phyloP scores from a whole-genome alignment of 2,329 filamentous ascomycete species.

The Ophiostoma angusticollis region DNA sequence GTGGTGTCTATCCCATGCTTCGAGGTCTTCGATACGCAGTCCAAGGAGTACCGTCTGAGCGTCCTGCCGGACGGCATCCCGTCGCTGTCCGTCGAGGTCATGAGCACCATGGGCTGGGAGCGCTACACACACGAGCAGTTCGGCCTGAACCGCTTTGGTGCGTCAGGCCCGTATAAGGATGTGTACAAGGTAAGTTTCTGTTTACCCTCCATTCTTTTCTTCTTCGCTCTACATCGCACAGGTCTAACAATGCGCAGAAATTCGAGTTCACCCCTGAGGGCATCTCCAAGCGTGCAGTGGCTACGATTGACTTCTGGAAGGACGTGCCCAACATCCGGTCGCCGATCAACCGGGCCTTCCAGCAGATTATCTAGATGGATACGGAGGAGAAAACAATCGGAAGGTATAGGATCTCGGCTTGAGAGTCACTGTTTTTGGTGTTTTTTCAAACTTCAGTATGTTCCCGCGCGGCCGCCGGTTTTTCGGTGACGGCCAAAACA shows the following conservation, averaged over 20 bases:
- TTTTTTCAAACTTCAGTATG: too few species aligned
- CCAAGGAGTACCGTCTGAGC: conserved; percentile 87
- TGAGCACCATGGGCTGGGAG: conserved; percentile 97
- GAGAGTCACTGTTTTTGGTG: too few species aligned
- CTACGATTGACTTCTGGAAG: conserved; percentile 97
- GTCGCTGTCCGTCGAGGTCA: conserved; percentile 85
- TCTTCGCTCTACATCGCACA: too few species aligned
- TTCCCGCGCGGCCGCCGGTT: too few species aligned
- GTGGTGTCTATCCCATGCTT: conserved; percentile 94
- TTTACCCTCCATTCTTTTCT: too few species aligned
- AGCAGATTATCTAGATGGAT: conserved; percentile 71
- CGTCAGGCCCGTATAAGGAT: conserved; percentile 92
- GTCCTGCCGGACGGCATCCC: conserved; percentile 92
- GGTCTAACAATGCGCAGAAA: conserved; percentile 51
- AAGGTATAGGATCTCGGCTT: not conserved
- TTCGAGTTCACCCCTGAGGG: conserved; percentile 99
- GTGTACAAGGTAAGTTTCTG: conserved; percentile 66
- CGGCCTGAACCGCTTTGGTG: conserved; percentile 97
- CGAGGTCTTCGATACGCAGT: conserved; percentile 89
- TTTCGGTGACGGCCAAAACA: too few species aligned
- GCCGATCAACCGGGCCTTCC: conserved; percentile 92
- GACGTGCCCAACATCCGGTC: conserved; percentile 79
- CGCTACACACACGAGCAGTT: conserved; percentile 99
- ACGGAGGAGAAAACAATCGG: not conserved
- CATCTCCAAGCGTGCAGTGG: conserved; percentile 83